Evolutionary conservation across 2,329 filamentous ascomycete genomes (phyloP).

Genomic region (Diplocarpon mali): DNA sequence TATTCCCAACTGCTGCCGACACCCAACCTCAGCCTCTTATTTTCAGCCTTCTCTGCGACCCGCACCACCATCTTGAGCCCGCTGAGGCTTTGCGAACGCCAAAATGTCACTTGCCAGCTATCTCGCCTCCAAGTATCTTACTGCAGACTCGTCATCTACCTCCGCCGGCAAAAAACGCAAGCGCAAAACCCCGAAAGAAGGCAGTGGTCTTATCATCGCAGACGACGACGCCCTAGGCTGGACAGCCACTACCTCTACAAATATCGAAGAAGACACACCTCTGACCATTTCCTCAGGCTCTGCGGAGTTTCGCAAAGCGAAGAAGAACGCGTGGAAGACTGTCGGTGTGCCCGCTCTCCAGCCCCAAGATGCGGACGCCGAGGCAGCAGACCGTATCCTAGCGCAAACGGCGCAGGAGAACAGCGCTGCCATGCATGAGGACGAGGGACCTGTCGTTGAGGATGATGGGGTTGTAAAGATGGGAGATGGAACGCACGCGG

Average conservation of each 20-base stretch:
- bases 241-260: constrained; percentile 32
- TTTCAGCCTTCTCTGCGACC: not conserved
- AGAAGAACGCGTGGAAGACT: constrained; percentile 72
- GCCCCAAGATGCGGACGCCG: constrained; percentile 35
- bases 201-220: constrained; percentile 48
- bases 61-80: no score
- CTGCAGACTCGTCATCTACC: constrained; percentile 43
- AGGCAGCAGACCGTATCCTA: constrained; percentile 70
- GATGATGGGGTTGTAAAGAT: constrained; percentile 54
- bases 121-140: constrained; percentile 84
- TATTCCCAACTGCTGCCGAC: not conserved
- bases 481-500: constrained; percentile 79
- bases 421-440: constrained; percentile 37
- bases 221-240: constrained; percentile 46
- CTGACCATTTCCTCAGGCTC: constrained; percentile 37
- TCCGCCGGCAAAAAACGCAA: constrained; percentile 55
- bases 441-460: constrained; percentile 38
- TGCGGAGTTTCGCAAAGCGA: constrained; percentile 60
- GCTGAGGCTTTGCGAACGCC: not conserved
- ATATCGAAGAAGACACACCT: constrained; percentile 38
- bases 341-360: constrained; percentile 38
- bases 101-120: constrained; percentile 57
- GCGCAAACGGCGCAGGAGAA: constrained; percentile 59
- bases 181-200: constrained; percentile 38
- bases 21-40: not conserved